These are phyloP conservation scores for Lecanicillium sp. DNA, from an alignment of 2,329 filamentous ascomycete genomes.

Conservation along the genomic window DNA sequence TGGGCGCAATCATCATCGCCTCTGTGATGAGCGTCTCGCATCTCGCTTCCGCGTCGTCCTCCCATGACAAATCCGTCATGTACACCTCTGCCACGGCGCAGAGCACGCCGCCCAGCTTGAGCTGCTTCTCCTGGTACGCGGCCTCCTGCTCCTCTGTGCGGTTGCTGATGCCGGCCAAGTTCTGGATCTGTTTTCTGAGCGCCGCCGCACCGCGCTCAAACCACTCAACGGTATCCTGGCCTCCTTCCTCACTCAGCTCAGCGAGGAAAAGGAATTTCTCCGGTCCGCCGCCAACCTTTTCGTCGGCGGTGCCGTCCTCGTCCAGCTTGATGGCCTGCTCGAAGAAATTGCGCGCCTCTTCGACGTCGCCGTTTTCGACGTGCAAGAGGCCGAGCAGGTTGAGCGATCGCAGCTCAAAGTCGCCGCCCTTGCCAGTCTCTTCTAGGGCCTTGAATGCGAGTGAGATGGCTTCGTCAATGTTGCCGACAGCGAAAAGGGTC, in stretches of 20 bases:
- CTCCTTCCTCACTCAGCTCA: constrained; percentile 70
- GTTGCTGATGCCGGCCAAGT: constrained; percentile 40
- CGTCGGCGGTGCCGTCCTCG: constrained; percentile 60
- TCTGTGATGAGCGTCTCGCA: constrained; percentile 89
- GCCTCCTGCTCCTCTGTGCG: constrained; percentile 31
- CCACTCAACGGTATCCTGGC: constrained; percentile 57
- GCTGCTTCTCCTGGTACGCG: constrained; percentile 58
- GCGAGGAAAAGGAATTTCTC: constrained; percentile 95
- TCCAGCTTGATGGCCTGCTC: constrained; percentile 67
- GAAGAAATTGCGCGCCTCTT: constrained; percentile 66
- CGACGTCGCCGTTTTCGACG: constrained; percentile 74
- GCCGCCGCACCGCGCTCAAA: constrained; percentile 63
- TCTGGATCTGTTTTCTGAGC: constrained; percentile 63
- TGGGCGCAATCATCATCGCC: constrained; percentile 75
- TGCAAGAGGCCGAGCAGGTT: constrained; percentile 75
- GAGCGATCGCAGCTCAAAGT: constrained; percentile 54
- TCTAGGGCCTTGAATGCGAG: constrained; percentile 36
- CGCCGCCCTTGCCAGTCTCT: constrained; percentile 33
- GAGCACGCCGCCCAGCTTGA: constrained; percentile 80
- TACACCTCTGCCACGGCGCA: constrained; percentile 95
- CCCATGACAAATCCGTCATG: constrained; percentile 96
- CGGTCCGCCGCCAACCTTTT: constrained; percentile 69
- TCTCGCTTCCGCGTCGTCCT: constrained; percentile 77
- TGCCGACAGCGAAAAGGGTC: constrained; percentile 32
- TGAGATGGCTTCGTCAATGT: constrained; percentile 29